Conservation (phyloP, 768 basidiomycete genomes). For the Pleurotus cornucopiae region DNA sequence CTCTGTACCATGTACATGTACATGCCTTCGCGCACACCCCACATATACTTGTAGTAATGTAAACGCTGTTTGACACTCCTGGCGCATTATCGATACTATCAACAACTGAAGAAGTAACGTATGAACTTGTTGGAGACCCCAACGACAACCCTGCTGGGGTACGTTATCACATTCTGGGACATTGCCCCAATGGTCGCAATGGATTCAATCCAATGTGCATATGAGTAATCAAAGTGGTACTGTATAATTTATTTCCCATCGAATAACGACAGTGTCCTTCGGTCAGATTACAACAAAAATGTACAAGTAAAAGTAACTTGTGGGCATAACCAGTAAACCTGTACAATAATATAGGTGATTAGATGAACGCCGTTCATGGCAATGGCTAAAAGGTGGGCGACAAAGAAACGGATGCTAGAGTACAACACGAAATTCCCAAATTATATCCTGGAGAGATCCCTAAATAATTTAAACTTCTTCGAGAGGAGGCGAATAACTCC, state of each 20-base stretch:
- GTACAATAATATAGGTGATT: constrained; percentile 6
- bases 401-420: constrained; percentile 1
- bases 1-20: not conserved
- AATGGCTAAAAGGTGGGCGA: not conserved
- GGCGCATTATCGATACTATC: too few species aligned
- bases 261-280: not conserved
- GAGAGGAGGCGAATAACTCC: not conserved
- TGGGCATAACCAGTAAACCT: not conserved
- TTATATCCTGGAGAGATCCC: not conserved
- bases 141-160: too few species aligned
- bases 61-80: too few species aligned
- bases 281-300: constrained; percentile 4
- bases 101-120: too few species aligned
- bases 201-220: too few species aligned
- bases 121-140: too few species aligned
- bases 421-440: constrained; percentile 2
- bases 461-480: constrained; percentile 2
- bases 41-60: too few species aligned
- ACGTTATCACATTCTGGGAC: too few species aligned
- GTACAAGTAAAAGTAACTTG: constrained; percentile 1
- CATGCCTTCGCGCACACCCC: not conserved
- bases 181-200: too few species aligned
- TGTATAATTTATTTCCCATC: not conserved
- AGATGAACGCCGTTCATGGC: not conserved
- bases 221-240: too few species aligned